A percentile compares a stretch with the other conserved stretches of the same genome.
These are phyloP conservation scores for Ophiostoma angusticollis DNA, from an alignment of 2,329 filamentous ascomycete species.

Conservation along the genomic window DNA sequence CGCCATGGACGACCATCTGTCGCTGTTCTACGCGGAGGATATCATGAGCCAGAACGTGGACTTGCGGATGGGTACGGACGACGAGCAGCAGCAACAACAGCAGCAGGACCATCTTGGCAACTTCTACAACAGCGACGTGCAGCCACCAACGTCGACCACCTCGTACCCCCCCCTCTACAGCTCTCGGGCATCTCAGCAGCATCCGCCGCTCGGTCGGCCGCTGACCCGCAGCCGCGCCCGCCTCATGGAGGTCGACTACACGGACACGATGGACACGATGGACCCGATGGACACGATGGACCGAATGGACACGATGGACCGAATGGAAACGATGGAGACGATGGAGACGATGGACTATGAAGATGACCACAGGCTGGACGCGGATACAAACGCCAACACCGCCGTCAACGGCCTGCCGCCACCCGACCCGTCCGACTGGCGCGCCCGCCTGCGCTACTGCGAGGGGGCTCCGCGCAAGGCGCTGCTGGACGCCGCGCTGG, in stretches of 20 bases:
- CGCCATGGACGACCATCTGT: too few relatives aligned
- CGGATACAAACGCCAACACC: background rate
- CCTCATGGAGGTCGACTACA: background rate
- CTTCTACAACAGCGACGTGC: too few relatives aligned
- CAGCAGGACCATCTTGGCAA: too few relatives aligned
- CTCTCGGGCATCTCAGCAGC: too few relatives aligned
- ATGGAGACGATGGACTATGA: background rate
- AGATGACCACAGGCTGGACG: background rate
- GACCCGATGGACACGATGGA: background rate
- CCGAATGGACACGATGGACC: too few relatives aligned
- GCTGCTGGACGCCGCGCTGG: conserved; percentile 9
- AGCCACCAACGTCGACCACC: background rate
- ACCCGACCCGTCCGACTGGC: conserved; percentile 11
- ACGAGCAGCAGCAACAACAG: too few relatives aligned
- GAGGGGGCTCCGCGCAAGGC: conserved; percentile 11
- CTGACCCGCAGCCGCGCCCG: conserved; percentile 2
- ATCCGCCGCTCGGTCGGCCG: too few relatives aligned
- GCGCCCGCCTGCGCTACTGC: conserved; percentile 14
- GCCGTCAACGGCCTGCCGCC: conserved; percentile 5
- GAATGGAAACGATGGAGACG: background rate
- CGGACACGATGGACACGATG: background rate
- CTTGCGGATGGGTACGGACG: too few relatives aligned
- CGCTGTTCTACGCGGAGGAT: too few relatives aligned
- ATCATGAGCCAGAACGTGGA: too few relatives aligned
- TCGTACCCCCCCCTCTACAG: too few relatives aligned